Conservation (phyloP, 2,329 filamentous ascomycete genomes). For the Cadophora luteo-olivacea region DNA sequence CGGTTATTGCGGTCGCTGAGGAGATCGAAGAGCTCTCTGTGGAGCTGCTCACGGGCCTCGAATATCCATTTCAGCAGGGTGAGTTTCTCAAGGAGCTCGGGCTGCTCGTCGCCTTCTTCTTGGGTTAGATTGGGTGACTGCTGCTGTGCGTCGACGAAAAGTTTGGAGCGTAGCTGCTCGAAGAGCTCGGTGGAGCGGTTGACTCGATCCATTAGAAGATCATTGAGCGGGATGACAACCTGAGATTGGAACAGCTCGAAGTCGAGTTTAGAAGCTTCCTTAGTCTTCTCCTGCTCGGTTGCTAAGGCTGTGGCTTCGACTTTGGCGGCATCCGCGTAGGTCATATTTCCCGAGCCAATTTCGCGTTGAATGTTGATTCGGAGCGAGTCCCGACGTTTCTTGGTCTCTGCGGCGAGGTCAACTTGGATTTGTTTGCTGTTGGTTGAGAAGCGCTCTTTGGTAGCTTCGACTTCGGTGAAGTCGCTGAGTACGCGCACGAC, state of each 20-base stretch:
- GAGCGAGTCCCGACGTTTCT: conserved; percentile 66
- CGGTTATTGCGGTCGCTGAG: conserved; percentile 85
- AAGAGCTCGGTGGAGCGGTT: conserved; percentile 78
- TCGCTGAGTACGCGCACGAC: conserved; percentile 77
- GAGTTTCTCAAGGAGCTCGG: conserved; percentile 91
- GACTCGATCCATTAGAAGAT: conserved; percentile 78
- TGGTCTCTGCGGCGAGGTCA: conserved; percentile 57
- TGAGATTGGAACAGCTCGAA: conserved; percentile 85
- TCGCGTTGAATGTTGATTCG: conserved; percentile 79
- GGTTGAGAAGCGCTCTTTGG: conserved; percentile 66
- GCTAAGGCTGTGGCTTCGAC: conserved; percentile 78
- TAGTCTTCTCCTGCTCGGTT: conserved; percentile 72
- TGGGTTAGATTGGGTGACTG: conserved; percentile 81
- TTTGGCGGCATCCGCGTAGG: conserved; percentile 81
- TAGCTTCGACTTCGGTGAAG: conserved; percentile 72
- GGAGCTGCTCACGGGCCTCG: conserved; percentile 86
- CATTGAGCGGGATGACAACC: conserved; percentile 85
- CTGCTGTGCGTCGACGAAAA: conserved; percentile 73
- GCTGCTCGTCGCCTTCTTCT: conserved; percentile 93
- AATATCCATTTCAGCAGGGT: conserved; percentile 97
- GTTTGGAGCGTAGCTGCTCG: conserved; percentile 71
- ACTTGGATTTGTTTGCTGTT: conserved; percentile 65
- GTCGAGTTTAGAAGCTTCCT: conserved; percentile 76
- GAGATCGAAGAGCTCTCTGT: conserved; percentile 85
- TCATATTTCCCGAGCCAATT: conserved; percentile 78